A percentile compares a stretch with the other conserved stretches of the same genome.
Evolutionary conservation across 768 basidiomycete genomes (phyloP).

Genomic region (Boletus edulis): DNA sequence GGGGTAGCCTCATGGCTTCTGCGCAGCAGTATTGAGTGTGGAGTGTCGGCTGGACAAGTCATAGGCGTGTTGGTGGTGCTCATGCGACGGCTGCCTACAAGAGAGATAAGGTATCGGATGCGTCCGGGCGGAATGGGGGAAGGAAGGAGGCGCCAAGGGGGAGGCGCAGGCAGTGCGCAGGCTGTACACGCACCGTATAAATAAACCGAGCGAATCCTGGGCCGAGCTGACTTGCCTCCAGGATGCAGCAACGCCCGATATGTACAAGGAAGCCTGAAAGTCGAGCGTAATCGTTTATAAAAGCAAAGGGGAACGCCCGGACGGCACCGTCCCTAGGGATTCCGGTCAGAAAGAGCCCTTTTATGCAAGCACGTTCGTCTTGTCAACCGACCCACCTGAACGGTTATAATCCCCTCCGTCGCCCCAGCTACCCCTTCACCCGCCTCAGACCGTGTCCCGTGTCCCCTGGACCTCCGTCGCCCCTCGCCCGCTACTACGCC

Average conservation of each 20-base stretch:
- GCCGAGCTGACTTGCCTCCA: slow-evolving; percentile 9
- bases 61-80: too few species aligned
- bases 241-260: slow-evolving; percentile 26
- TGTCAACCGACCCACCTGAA: slow-evolving; percentile 16
- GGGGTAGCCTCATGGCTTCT: slow-evolving; percentile 13
- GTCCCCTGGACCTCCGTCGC: slow-evolving; percentile 14
- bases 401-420: slow-evolving; percentile 17
- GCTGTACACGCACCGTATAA: slow-evolving; percentile 11
- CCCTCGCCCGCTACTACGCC: slow-evolving; percentile 17
- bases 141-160: slow-evolving; percentile 10
- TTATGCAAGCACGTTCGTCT: slow-evolving; percentile 37
- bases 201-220: slow-evolving; percentile 23
- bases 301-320: slow-evolving; percentile 18
- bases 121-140: slow-evolving; percentile 13
- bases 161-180: slow-evolving; percentile 7
- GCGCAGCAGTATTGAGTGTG: slow-evolving; percentile 1
- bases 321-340: slow-evolving; percentile 4
- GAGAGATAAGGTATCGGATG: slow-evolving; percentile 19
- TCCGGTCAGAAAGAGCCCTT: slow-evolving; percentile 13
- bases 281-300: slow-evolving; percentile 27
- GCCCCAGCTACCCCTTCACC: slow-evolving; percentile 15
- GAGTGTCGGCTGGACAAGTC: not conserved
- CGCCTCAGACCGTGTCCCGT: slow-evolving; percentile 3
- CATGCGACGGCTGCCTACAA: not conserved
- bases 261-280: slow-evolving; percentile 25